Evolutionary conservation across 768 basidiomycete species (phyloP).

Genomic region (Boletus huronensis): DNA sequence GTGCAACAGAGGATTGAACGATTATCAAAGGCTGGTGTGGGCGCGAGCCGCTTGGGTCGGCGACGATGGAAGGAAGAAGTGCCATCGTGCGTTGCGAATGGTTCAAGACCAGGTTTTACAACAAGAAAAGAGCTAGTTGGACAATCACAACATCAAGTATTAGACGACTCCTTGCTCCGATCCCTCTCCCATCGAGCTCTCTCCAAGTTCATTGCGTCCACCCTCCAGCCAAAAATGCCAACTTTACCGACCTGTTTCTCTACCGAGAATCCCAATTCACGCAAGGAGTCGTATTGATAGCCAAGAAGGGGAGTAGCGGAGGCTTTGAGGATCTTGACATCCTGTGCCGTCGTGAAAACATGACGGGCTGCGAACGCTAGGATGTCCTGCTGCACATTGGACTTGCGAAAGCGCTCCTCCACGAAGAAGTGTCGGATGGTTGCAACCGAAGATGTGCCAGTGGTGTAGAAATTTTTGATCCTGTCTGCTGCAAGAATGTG

Average conservation of each 20-base stretch:
- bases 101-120: background rate
- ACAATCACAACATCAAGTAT: slow-evolving; percentile 6
- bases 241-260: slow-evolving; percentile 42
- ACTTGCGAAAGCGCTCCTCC: slow-evolving; percentile 56
- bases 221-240: slow-evolving; percentile 60
- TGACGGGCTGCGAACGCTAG: slow-evolving; percentile 54
- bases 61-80: slow-evolving; percentile 27
- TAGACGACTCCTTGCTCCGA: slow-evolving; percentile 9
- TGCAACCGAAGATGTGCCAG: slow-evolving; percentile 48
- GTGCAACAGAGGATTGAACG: slow-evolving; percentile 57
- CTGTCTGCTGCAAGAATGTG: slow-evolving; percentile 7
- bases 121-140: background rate
- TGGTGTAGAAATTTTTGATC: slow-evolving; percentile 20
- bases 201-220: slow-evolving; percentile 41
- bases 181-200: slow-evolving; percentile 45
- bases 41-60: slow-evolving; percentile 16
- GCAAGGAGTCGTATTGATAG: slow-evolving; percentile 47
- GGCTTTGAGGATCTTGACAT: slow-evolving; percentile 45
- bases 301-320: slow-evolving; percentile 47
- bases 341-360: slow-evolving; percentile 47
- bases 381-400: slow-evolving; percentile 62
- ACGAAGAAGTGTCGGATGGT: slow-evolving; percentile 73
- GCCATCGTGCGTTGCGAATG: slow-evolving; percentile 21
- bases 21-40: slow-evolving; percentile 46
- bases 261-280: slow-evolving; percentile 46